Evolutionary conservation across 768 basidiomycete genomes (phyloP).

Genomic region (Boletales sp.): DNA sequence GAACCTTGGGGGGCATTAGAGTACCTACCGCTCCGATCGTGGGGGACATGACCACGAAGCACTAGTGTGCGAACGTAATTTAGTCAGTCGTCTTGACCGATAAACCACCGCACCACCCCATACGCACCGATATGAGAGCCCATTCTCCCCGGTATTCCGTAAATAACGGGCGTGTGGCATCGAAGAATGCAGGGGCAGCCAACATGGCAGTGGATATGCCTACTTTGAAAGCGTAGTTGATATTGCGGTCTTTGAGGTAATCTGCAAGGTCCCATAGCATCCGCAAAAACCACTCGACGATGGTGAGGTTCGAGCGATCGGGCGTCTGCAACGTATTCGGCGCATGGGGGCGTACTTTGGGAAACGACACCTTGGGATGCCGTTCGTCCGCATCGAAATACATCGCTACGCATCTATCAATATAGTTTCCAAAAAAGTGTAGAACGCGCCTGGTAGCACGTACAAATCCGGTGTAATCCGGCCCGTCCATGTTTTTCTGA

Average conservation of each 20-base stretch:
- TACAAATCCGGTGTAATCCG: conserved; percentile 42
- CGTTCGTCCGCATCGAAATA: conserved; percentile 50
- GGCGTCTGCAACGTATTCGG: conserved; percentile 86
- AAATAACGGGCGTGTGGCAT: conserved; percentile 71
- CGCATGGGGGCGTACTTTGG: conserved; percentile 77
- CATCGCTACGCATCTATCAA: conserved; percentile 33
- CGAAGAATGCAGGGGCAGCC: conserved; percentile 86
- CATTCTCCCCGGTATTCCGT: conserved; percentile 87
- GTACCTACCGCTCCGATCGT: conserved; percentile 76
- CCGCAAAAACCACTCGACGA: conserved; percentile 62
- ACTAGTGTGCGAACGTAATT: conserved; percentile 31
- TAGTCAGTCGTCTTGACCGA: conserved; percentile 3
- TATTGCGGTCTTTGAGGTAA: conserved; percentile 64
- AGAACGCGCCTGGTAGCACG: background rate
- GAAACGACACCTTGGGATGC: conserved; percentile 63
- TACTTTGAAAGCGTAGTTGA: conserved; percentile 86
- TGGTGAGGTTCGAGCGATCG: conserved; percentile 51
- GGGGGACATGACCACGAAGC: conserved; percentile 88
- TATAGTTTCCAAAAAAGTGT: conserved; percentile 2
- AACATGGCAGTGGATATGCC: conserved; percentile 81
- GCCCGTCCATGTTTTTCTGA: conserved; percentile 16
- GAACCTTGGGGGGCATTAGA: background rate
- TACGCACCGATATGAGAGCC: conserved; percentile 85
- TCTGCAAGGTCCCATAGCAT: conserved; percentile 68
- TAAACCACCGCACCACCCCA: conserved; percentile 8